Base-by-base conservation (phyloP, 2,329 filamentous ascomycete species). In the Fusarium pilosicola region DNA sequence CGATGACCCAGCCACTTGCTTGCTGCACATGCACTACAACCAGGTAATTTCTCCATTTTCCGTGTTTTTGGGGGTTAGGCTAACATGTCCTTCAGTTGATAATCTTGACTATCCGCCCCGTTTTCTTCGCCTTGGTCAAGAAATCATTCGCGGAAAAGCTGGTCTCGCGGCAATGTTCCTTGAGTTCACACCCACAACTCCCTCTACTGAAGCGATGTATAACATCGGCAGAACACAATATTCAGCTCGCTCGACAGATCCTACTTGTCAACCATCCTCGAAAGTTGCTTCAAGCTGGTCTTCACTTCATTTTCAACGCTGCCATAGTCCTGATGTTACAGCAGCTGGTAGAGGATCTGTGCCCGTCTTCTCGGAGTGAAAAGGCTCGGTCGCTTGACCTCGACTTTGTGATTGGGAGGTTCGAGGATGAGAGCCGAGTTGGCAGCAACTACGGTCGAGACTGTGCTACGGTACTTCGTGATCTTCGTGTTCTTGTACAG, bases 281-380 rank as follows among this genome's bases (percentile, higher is more conserved):
- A 20, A 85, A 84, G 70, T 81, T 86, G 6, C 80, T 86, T 14
- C 82, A 86, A 45, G 80, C 83, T 1, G 84, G 84, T 15, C 79
- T 88, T 56, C 86, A 88, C 77, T 83, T 84, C 71, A 81, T 87
- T 44, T 87, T 88, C 80, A 87, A 86, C 74, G 85, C 86, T 6
- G 84, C 85, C 62, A 81, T 87, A 42, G 81, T 87, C 24, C 80
- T 88, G 38, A 82, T 86, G 61, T 80, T 88, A 60, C 82, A 85
- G 65, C 82, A 84, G 66, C 80, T 87, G 30, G 79, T 86, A 6
- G 81, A 81, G 45, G 77, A 80, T 28, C 79, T 81, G 41, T 65
- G 74, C 38, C 66, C 68, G 28, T 52, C 78, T 73, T 57, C 76
- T 67, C 41, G 80, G 39, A 76, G 78, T 13, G 66, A 72, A 28